These are phyloP conservation scores for Didymella arachidicola DNA, from an alignment of 2,329 filamentous ascomycete genomes.

Conservation along the genomic window DNA sequence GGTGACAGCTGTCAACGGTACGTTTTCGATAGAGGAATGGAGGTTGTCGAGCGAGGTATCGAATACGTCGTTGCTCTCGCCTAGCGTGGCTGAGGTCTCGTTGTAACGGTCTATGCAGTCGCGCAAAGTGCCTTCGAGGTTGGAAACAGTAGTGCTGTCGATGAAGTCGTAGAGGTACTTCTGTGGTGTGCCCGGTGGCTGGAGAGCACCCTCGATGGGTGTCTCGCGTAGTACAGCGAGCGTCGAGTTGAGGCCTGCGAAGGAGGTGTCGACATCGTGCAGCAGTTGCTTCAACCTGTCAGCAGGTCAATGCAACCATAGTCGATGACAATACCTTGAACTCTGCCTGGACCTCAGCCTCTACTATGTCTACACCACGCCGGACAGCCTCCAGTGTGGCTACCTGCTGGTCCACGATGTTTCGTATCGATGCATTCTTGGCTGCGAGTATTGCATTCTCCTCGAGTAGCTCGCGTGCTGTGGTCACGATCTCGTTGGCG, in stretches of 20 bases:
- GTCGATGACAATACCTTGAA: slow-evolving; percentile 47
- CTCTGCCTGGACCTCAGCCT: slow-evolving; percentile 53
- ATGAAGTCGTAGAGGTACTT: slow-evolving; percentile 78
- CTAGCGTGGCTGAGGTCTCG: slow-evolving; percentile 68
- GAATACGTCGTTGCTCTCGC: slow-evolving; percentile 67
- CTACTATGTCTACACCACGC: slow-evolving; percentile 54
- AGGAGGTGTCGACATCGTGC: slow-evolving; percentile 70
- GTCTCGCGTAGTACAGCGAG: slow-evolving; percentile 71
- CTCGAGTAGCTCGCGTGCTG: slow-evolving; percentile 77
- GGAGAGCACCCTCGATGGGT: slow-evolving; percentile 69
- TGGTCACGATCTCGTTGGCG: slow-evolving; percentile 83
- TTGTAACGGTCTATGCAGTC: slow-evolving; percentile 75
- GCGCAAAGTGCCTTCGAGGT: slow-evolving; percentile 71
- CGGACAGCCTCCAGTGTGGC: slow-evolving; percentile 54
- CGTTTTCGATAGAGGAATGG: slow-evolving; percentile 45
- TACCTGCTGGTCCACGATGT: slow-evolving; percentile 55
- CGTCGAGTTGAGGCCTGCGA: slow-evolving; percentile 70
- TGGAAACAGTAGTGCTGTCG: slow-evolving; percentile 73
- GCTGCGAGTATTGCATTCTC: slow-evolving; percentile 75
- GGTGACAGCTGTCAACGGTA: slow-evolving; percentile 42
- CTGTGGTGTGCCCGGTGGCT: slow-evolving; percentile 58
- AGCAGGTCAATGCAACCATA: slow-evolving; percentile 11
- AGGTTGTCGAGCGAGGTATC: slow-evolving; percentile 70
- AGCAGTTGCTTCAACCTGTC: slow-evolving; percentile 59
- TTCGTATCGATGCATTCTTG: slow-evolving; percentile 54